Percentiles rank a stretch among this genome's conserved stretches.
These are phyloP conservation scores for Bretziella fagacearum DNA, from an alignment of 2,329 filamentous ascomycete species.

Conservation along the genomic window DNA sequence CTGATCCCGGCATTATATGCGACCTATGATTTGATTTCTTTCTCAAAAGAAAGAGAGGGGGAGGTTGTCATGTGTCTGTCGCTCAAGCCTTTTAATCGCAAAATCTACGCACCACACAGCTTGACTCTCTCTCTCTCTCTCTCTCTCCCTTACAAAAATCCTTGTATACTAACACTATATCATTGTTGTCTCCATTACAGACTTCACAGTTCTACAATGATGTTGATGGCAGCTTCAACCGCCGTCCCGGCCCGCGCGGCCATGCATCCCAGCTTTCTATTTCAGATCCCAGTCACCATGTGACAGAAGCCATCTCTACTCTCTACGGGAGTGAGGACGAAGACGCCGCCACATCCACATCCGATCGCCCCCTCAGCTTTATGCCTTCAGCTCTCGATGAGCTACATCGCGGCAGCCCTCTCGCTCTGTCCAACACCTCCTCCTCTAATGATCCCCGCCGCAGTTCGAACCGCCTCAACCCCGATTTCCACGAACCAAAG, in stretches of 20 bases:
- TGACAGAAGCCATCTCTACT: slow-evolving; percentile 83
- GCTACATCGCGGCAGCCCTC: slow-evolving; percentile 16
- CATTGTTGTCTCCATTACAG: slow-evolving; percentile 18
- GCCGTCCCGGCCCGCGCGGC: slow-evolving; percentile 29
- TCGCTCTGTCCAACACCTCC: slow-evolving; percentile 18
- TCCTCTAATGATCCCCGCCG: slow-evolving; percentile 24
- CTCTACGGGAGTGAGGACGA: slow-evolving; percentile 69
- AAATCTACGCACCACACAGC: neutral
- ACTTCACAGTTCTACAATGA: slow-evolving; percentile 39
- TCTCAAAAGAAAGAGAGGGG: too few relatives aligned
- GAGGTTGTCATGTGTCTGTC: neutral
- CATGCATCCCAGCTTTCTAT: slow-evolving; percentile 46
- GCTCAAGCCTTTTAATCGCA: neutral
- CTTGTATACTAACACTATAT: neutral
- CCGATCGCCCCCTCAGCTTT: slow-evolving; percentile 55
- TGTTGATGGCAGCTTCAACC: slow-evolving; percentile 39
- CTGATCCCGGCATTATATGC: neutral
- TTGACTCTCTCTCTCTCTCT: neutral
- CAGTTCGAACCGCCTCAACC: slow-evolving; percentile 30
- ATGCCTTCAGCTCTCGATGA: slow-evolving; percentile 23
- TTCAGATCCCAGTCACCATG: slow-evolving; percentile 82
- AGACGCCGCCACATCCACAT: slow-evolving; percentile 31
- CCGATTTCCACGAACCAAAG: slow-evolving; percentile 18
- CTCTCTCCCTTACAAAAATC: slow-evolving; percentile 2
- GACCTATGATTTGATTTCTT: neutral